These are phyloP conservation scores for Kazachstania kunashirensis DNA, from an alignment of 805 yeast species.

Conservation along the genomic window DNA sequence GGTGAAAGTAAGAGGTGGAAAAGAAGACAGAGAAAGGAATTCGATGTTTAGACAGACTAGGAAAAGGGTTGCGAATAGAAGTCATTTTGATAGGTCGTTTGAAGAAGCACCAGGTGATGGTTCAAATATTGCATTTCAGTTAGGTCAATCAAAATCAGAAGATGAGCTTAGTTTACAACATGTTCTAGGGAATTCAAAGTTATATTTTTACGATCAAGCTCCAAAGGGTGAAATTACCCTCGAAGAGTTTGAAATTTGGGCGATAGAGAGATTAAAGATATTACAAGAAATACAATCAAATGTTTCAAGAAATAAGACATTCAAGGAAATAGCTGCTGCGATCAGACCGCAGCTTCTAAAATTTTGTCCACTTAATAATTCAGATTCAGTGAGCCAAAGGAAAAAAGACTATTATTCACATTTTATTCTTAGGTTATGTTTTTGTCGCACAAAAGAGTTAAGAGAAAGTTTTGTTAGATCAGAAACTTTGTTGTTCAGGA, in stretches of 20 bases:
- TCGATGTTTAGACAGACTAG: slow-evolving; percentile 73
- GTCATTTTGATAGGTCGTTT: slow-evolving; percentile 41
- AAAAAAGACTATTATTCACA: slow-evolving; percentile 90
- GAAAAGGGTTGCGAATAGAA: slow-evolving; percentile 64
- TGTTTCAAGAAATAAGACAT: slow-evolving; percentile 49
- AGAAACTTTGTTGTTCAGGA: slow-evolving; percentile 63
- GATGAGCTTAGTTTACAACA: too few relatives aligned
- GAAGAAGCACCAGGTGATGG: too few relatives aligned
- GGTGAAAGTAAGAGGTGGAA: too few relatives aligned
- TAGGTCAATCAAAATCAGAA: too few relatives aligned
- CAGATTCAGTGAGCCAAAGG: slow-evolving; percentile 49
- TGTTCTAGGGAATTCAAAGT: too few relatives aligned
- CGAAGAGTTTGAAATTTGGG: slow-evolving; percentile 93
- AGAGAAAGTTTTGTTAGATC: slow-evolving; percentile 69
- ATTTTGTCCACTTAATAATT: slow-evolving; percentile 41
- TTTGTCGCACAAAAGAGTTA: slow-evolving; percentile 78
- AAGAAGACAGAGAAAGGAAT: too few relatives aligned
- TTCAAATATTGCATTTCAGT: too few relatives aligned
- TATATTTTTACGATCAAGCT: slow-evolving; percentile 67
- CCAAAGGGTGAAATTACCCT: slow-evolving; percentile 81
- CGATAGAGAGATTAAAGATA: slow-evolving; percentile 78
- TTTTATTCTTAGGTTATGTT: slow-evolving; percentile 77
- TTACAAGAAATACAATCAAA: slow-evolving; percentile 78
- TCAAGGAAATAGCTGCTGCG: slow-evolving; percentile 54
- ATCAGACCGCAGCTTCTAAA: slow-evolving; percentile 59